Conservation (phyloP, 176 grass and related monocot species). For the Dendrocalamus sinicus region DNA sequence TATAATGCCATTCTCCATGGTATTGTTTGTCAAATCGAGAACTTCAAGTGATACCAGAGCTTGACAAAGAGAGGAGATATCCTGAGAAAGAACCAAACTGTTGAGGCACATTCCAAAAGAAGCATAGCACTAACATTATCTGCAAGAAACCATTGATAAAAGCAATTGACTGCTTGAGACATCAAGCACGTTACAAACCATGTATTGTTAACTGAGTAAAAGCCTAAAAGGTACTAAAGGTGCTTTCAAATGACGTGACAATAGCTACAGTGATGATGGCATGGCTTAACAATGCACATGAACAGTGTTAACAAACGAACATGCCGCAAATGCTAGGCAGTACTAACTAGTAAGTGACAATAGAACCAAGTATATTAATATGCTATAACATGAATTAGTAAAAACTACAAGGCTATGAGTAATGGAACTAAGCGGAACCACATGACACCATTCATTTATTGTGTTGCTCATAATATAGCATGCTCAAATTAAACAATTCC, state of each 20-base stretch:
- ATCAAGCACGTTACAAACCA: not conserved
- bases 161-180: not conserved
- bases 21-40: constrained; percentile 87
- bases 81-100: constrained; percentile 49
- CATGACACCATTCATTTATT: not conserved
- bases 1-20: constrained; percentile 63
- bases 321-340: constrained; percentile 5
- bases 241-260: not conserved
- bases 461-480: not conserved
- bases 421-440: not conserved
- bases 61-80: constrained; percentile 80
- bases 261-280: not conserved
- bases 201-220: not conserved
- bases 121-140: not conserved
- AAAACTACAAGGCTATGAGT: not conserved
- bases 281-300: not conserved
- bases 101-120: constrained; percentile 20
- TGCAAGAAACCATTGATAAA: not conserved
- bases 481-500: not conserved
- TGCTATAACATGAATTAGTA: not conserved
- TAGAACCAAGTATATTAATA: not conserved
- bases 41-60: constrained; percentile 79
- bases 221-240: constrained; percentile 15
- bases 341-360: not conserved
- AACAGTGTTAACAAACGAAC: not conserved